Evolutionary conservation across 192 early-diverging fungal genomes (phyloP), one percentile per base, ranked within the genome.

Genomic region (Mortierella claussenii): DNA sequence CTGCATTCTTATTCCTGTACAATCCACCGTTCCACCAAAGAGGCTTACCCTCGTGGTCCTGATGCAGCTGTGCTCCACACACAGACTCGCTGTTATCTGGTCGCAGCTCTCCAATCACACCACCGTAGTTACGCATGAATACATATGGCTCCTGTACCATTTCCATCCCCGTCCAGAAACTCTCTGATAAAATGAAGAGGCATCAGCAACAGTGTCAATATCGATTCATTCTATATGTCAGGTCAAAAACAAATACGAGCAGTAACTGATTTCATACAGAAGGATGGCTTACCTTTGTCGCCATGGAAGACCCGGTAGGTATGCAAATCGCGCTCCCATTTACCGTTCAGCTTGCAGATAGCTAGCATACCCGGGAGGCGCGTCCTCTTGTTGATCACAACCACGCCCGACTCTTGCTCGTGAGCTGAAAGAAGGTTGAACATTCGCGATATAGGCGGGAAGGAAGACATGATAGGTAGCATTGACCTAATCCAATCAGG

Each of bases 131-230:
- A 44, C 71, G 73, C 23, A 80, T 69, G 31, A 85, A 87, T 13
- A 76, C 64, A 54, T 86, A 86, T 1, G 86, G 88, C 28, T 83
- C 80, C 26, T 86, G 79, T 21, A 82, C 53, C 81, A 87, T 83
- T 66, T 90, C 90, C 34, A 74, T 83, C 2, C 88, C 88, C 23
- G 83, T 74, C 90, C 90, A 91, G 36, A 88, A 91, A 0, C 88
- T 85, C 61, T 91, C 90, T 40, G 37, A 7, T 40, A 7, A 13
- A 40, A n/a, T n/a, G n/a, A n/a, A n/a, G n/a, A n/a, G n/a, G n/a
- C n/a, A n/a, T n/a, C n/a, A n/a, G n/a, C n/a, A n/a, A n/a, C n/a
- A n/a, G n/a, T n/a, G n/a, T n/a, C n/a, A n/a, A n/a, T n/a, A n/a
- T n/a, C n/a, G n/a, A n/a, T n/a, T n/a, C n/a, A n/a, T n/a, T n/a